phyloP scores from a whole-genome alignment of 371 early-diverging fungal species.

The Mucor irregularis region DNA sequence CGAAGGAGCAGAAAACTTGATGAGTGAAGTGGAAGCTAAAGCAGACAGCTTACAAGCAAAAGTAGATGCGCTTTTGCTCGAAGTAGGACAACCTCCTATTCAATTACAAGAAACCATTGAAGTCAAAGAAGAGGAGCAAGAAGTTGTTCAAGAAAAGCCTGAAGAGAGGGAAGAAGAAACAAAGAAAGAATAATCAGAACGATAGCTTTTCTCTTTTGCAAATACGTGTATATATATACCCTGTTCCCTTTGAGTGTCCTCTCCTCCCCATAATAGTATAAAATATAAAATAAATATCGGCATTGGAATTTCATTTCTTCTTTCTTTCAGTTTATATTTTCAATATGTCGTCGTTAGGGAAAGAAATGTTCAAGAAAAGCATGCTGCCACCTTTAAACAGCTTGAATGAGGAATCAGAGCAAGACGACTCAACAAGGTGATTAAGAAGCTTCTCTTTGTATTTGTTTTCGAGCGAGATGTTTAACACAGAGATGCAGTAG shows the following conservation, averaged over 20 bases:
- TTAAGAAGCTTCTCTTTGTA: background rate
- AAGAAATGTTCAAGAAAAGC: slow-evolving; percentile 38
- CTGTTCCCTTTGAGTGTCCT: no score
- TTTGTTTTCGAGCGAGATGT: background rate
- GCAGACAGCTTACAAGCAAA: slow-evolving; percentile 38
- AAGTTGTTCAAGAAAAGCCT: background rate
- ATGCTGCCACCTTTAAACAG: slow-evolving; percentile 18
- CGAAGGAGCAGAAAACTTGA: slow-evolving; percentile 39
- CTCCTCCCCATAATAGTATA: background rate
- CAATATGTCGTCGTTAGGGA: slow-evolving; percentile 45
- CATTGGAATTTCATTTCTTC: background rate
- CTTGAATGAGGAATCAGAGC: slow-evolving; percentile 16
- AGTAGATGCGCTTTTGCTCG: slow-evolving; percentile 39
- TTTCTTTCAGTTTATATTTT: slow-evolving; percentile 3
- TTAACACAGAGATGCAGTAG: background rate
- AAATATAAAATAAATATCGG: background rate
- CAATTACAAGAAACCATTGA: background rate
- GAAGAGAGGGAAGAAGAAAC: background rate
- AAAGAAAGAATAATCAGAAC: background rate
- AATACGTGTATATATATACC: slow-evolving; percentile 1
- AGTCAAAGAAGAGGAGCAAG: background rate
- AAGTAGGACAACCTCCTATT: slow-evolving; percentile 13
- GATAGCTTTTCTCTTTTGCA: no score
- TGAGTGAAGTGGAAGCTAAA: slow-evolving; percentile 42
- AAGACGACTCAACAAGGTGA: background rate